Evolutionary conservation across 371 early-diverging fungal species (phyloP), one percentile per base, ranked within the genome.

Genomic region (Mortierella sp.): DNA sequence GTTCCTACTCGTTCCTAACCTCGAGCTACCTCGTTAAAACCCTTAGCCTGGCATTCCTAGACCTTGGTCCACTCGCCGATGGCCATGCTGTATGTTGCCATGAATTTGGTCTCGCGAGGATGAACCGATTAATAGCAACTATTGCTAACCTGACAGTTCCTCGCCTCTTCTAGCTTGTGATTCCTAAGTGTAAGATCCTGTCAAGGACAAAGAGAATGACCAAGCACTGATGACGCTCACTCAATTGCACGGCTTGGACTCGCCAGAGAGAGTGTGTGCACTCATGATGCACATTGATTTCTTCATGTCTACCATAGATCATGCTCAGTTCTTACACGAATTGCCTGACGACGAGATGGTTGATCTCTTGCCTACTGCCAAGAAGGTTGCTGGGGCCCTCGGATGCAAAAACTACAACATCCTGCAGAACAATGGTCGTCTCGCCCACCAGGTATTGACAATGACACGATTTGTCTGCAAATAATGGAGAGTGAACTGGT

Each of bases 301-400:
- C 34, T 30, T 1, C 45, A 10, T 8, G 39, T 10, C 10, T 39
- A 14, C 7, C 39, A 10, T 48, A 94, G 95, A 91, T 63, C 98
- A 98, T 62, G 96, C 94, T 57, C 89, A 94, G 71, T 91, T 91
- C 76, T 76, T 95, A 79, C 95, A 96, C 78, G 85, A 96, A 81
- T 67, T 98, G 10, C 93, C 95, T 12, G 96, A 96, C 64, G 94
- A 91, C 49, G 86, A 84, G 59, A 81, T 97, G 54, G 86, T 87
- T 27, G 97, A 95, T 61, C 53, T 94, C 13, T 82, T 96, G 72
- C 96, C 95, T 16, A 80, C 91, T 23, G 95, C 95, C 53, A 95
- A 95, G 82, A 91, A 92, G 81, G 86, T 97, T 42, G 95, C 34
- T 10, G 34, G 10, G 16, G 93, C 92, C 13, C 69, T 86, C 21